Percentiles rank a stretch among this genome's conserved stretches.
phyloP scores from a whole-genome alignment of 306 rosid species.

The Prunus persica region Prunus_persica_NCBIv2 NC_034013.1:13648001-13648500 shows the following conservation, averaged over 20 bases:
- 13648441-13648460: constrained; percentile 36
- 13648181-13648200: constrained; percentile 40
- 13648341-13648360: constrained; percentile 25
- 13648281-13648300: constrained; percentile 26
- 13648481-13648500: constrained; percentile 42
- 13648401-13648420: constrained; percentile 35
- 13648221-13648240: constrained; percentile 24
- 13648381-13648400: constrained; percentile 29
- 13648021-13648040: constrained; percentile 30
- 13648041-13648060: constrained; percentile 17
- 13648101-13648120: constrained; percentile 27
- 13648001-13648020: constrained; percentile 32
- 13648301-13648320: constrained; percentile 35
- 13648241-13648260: constrained; percentile 29
- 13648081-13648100: constrained; percentile 29
- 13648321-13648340: constrained; percentile 38
- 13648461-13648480: constrained; percentile 24
- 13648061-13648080: constrained; percentile 16
- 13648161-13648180: constrained; percentile 28
- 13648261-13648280: constrained; percentile 33
- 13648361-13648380: constrained; percentile 22
- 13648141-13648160: constrained; percentile 38
- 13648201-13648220: constrained; percentile 27
- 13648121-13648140: constrained; percentile 27
- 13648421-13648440: constrained; percentile 35